phyloP scores from a whole-genome alignment of 2,329 filamentous ascomycete genomes.

The Fusarium sp. region DNA sequence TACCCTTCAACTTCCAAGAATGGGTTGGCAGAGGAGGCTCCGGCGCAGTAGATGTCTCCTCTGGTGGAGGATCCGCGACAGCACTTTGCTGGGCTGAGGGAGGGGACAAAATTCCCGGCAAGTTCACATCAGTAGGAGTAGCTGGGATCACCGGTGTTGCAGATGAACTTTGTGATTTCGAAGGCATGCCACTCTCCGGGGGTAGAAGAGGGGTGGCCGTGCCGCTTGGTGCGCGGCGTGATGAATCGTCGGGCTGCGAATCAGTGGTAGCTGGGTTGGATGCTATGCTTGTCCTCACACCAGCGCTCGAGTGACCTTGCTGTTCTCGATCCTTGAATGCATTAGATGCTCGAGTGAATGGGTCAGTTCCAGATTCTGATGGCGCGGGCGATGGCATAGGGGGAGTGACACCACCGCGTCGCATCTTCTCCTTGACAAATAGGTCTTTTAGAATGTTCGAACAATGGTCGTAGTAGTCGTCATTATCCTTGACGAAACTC shows the following conservation, averaged over 20 bases:
- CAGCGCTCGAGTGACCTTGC: conserved; percentile 28
- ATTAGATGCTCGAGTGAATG: conserved; percentile 50
- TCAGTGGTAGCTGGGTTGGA: conserved; percentile 39
- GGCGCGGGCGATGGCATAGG: conserved; percentile 62
- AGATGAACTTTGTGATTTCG: conserved; percentile 52
- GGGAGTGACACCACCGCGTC: conserved; percentile 69
- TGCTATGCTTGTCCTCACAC: conserved; percentile 47
- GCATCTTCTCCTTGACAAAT: conserved; percentile 82
- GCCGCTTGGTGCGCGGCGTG: conserved; percentile 41
- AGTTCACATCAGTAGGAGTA: conserved; percentile 47
- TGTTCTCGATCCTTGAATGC: conserved; percentile 56
- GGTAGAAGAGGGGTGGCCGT: conserved; percentile 48
- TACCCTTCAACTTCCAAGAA: conserved; percentile 97
- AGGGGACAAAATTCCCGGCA: conserved; percentile 49
- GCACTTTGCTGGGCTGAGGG: conserved; percentile 46
- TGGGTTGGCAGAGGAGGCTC: conserved; percentile 82
- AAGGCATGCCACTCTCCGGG: conserved; percentile 46
- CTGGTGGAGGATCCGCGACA: conserved; percentile 48
- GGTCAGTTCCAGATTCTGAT: conserved; percentile 59
- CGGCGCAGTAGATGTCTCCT: conserved; percentile 55
- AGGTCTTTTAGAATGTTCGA: conserved; percentile 87
- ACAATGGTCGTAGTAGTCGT: conserved; percentile 96
- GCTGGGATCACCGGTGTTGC: conserved; percentile 52
- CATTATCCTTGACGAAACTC: conserved; percentile 99
- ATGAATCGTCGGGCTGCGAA: conserved; percentile 41